Conservation (phyloP, 148 eudicot species). For the Arbutus unedo region DNA sequence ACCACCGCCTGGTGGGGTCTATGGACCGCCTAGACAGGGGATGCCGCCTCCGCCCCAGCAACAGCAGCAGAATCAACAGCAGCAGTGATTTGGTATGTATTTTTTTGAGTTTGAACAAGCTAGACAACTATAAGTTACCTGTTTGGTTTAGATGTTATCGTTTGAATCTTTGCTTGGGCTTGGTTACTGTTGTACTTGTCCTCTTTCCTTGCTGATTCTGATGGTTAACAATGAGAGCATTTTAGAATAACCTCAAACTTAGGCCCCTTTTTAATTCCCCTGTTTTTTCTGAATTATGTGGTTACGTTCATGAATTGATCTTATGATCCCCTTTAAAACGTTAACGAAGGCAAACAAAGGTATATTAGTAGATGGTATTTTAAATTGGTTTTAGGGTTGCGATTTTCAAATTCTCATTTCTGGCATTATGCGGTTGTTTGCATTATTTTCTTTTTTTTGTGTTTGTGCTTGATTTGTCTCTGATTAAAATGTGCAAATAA, state of each 20-base stretch:
- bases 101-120: background rate
- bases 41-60: slow-evolving; percentile 37
- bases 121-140: background rate
- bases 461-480: background rate
- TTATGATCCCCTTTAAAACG: background rate
- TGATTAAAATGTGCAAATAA: background rate
- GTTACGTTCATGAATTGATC: background rate
- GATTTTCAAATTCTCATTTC: background rate
- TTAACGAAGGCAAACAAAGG: background rate
- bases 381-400: too few relatives aligned
- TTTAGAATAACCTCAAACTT: background rate
- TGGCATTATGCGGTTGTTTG: background rate
- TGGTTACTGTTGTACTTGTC: background rate
- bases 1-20: slow-evolving; percentile 27
- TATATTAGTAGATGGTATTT: too few relatives aligned
- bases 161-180: background rate
- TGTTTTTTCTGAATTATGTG: too few relatives aligned
- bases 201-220: background rate
- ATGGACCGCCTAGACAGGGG: slow-evolving; percentile 40
- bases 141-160: background rate
- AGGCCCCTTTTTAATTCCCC: too few relatives aligned
- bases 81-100: slow-evolving; percentile 21
- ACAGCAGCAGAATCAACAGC: slow-evolving; percentile 43
- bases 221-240: background rate
- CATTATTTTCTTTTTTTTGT: background rate